Base-by-base conservation (phyloP, 2,329 filamentous ascomycete genomes). In the Botrytis fabae region DNA sequence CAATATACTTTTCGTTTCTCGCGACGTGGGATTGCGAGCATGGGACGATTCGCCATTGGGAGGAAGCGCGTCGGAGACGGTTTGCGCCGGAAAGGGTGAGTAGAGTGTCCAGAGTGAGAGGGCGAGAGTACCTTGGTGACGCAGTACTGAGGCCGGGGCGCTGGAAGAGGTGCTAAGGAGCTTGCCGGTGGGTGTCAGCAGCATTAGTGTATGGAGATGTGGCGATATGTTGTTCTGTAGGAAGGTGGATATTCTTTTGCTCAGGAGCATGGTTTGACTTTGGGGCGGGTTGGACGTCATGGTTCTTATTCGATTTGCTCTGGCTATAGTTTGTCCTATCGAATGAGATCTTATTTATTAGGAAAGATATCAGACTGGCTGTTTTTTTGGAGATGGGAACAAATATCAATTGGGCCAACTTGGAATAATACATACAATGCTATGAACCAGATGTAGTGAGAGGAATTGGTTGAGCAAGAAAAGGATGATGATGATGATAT, bases 81-180 rank as follows among this genome's bases (percentile, higher is more conserved):
- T n/a, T 77, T 77, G 9, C 84, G 70, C 77, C 68, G 48, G 77
- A 60, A 18, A 82, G 80, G 65, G 81, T 6, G 85, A 83, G 81
- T 91, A 89, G 61, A 90, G 85, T 32, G 85, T 83, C 83, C 89
- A 89, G 32, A 91, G 85, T 9, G 87, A 89, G 73, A 88, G 87
- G 60, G 89, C 89, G 74, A 91, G 87, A 73, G 89, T 91, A 77
- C 87, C 88, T 80, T 91, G 88, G 16, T 87, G 89, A 78, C 89
- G 88, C 57, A 91, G 85, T 32, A 85, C 83, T 74, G 85, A 83
- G 76, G 89, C 87, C 66, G 88, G 83, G 62, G 88, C 83, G 3
- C 85, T 82, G 69, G 87, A 88, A 57, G 89, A 87, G 80, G 90
- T 88, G 73, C 89, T 87, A 76, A 91, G 88, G 51, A 91, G 86